These are phyloP conservation scores for Solanum clarkiae DNA, from an alignment of 257 asterid genomes.

Conservation along the genomic window DNA sequence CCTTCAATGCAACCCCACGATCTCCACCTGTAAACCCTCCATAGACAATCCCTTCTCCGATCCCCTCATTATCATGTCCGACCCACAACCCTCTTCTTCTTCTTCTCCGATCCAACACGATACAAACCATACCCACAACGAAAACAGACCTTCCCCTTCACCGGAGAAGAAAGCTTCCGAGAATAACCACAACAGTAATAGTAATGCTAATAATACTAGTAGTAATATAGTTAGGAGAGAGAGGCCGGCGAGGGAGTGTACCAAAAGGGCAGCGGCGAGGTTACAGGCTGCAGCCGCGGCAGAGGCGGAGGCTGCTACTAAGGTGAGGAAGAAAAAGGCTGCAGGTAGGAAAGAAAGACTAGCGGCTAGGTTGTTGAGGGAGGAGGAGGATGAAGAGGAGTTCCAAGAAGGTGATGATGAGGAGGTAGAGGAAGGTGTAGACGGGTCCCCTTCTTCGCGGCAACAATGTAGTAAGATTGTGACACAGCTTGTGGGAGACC, in stretches of 20 bases:
- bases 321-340: slow-evolving; percentile 51
- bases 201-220: slow-evolving; percentile 15
- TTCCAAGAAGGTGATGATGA: slow-evolving; percentile 16
- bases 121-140: slow-evolving; percentile 11
- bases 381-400: slow-evolving; percentile 47
- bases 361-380: slow-evolving; percentile 49
- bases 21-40: slow-evolving; percentile 19
- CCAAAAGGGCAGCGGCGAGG: slow-evolving; percentile 81
- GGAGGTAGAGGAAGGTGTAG: slow-evolving; percentile 31
- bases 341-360: slow-evolving; percentile 39
- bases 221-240: slow-evolving; percentile 43
- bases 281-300: slow-evolving; percentile 81
- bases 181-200: slow-evolving; percentile 17
- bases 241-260: slow-evolving; percentile 97
- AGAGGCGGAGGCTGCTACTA: slow-evolving; percentile 50
- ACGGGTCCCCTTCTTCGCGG: slow-evolving; percentile 22
- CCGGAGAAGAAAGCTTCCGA: slow-evolving; percentile 3
- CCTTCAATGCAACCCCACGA: slow-evolving; percentile 31
- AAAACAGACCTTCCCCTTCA: not conserved
- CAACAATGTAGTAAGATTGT: slow-evolving; percentile 47
- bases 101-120: slow-evolving; percentile 59
- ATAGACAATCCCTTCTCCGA: slow-evolving; percentile 20
- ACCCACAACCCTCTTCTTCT: slow-evolving; percentile 19
- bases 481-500: slow-evolving; percentile 65
- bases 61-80: slow-evolving; percentile 23